A percentile compares a stretch with the other conserved stretches of the same genome.
Conservation (phyloP, 768 basidiomycete species). For the Mycena haematopus region DNA sequence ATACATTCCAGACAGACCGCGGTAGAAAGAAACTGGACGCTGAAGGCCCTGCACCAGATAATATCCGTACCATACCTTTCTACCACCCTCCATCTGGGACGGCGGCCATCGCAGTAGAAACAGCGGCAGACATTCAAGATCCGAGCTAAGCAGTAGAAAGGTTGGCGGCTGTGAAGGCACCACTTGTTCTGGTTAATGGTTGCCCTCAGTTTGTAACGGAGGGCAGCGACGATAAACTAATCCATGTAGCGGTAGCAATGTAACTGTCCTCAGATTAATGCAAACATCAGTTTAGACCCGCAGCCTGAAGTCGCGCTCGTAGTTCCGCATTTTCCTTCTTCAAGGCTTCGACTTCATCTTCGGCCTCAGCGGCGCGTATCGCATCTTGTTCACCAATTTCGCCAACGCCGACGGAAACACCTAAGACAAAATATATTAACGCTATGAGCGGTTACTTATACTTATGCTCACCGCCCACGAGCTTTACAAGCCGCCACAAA, state of each 20-base stretch:
- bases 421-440: constrained; percentile 41
- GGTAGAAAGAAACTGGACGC: constrained; percentile 67
- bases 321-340: constrained; percentile 63
- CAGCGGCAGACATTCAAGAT: neutral
- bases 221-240: neutral
- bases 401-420: constrained; percentile 77
- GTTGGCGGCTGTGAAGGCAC: neutral
- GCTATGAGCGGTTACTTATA: neutral
- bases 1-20: constrained; percentile 62
- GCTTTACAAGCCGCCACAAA: constrained; percentile 81
- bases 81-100: constrained; percentile 36
- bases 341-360: constrained; percentile 52
- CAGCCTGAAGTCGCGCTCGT: constrained; percentile 41
- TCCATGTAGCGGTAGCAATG: constrained; percentile 9
- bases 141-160: neutral
- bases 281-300: constrained; percentile 10
- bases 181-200: too few relatives aligned
- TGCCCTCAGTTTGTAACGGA: too few relatives aligned
- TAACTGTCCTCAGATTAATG: too few relatives aligned
- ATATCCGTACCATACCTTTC: constrained; percentile 78
- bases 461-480: constrained; percentile 56
- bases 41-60: constrained; percentile 65
- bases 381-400: constrained; percentile 66
- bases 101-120: constrained; percentile 9
- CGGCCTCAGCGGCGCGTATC: constrained; percentile 56